These are phyloP conservation scores for Penicillium nucicola DNA, from an alignment of 495 filamentous ascomycete species.

Conservation along the genomic window DNA sequence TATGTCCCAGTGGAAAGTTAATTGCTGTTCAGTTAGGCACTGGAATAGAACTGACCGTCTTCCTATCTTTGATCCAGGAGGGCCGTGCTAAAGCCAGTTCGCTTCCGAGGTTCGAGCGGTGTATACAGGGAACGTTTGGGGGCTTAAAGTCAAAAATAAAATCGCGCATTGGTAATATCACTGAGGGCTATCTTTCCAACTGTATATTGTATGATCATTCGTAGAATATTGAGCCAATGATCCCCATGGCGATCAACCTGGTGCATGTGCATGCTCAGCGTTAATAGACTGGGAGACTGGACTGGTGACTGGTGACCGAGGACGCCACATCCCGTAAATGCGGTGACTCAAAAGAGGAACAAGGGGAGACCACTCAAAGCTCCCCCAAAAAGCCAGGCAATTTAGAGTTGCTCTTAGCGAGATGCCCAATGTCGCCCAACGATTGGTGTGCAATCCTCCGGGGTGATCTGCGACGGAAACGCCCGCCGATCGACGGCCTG, in stretches of 20 bases:
- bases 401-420: constrained; percentile 28
- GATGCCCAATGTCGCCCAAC: constrained; percentile 26
- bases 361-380: neutral
- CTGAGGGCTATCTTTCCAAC: neutral
- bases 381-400: constrained; percentile 2
- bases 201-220: constrained; percentile 7
- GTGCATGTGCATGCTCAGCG: neutral
- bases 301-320: neutral
- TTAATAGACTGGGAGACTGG: too few relatives aligned
- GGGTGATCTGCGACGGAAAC: constrained; percentile 42
- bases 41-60: too few relatives aligned
- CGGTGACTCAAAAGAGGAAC: neutral
- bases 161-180: too few relatives aligned
- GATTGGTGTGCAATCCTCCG: constrained; percentile 37
- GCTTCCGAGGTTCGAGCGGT: too few relatives aligned
- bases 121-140: neutral
- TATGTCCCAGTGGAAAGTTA: too few relatives aligned
- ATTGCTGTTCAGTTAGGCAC: too few relatives aligned
- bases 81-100: neutral
- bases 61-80: too few relatives aligned
- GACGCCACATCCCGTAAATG: neutral
- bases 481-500: constrained; percentile 29
- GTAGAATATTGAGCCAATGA: constrained; percentile 37
- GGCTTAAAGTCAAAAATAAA: neutral
- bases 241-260: constrained; percentile 27